Evolutionary conservation across 192 early-diverging fungal genomes (phyloP).

Genomic region (Linnemannia zychae): DNA sequence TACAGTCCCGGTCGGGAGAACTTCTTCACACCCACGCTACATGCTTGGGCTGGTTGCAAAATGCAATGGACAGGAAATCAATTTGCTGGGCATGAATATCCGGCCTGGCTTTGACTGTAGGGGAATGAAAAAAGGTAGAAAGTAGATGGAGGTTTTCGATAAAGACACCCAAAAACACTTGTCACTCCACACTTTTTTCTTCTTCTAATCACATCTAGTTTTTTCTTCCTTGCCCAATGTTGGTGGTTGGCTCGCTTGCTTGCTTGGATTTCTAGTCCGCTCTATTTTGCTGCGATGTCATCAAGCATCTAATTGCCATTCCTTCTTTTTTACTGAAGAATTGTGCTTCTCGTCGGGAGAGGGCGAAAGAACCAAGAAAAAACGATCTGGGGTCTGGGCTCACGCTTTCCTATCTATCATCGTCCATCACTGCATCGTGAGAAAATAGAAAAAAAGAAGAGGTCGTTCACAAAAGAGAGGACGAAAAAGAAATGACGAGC

Average conservation of each 20-base stretch:
- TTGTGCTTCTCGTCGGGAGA: not conserved
- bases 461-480: not conserved
- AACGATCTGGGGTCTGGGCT: not conserved
- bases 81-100: constrained; percentile 3
- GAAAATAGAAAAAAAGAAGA: not conserved
- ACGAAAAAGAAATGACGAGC: not conserved
- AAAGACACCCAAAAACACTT: constrained; percentile 1
- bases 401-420: not conserved
- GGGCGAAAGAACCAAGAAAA: not conserved
- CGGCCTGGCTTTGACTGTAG: not conserved
- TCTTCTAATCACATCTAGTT: not conserved
- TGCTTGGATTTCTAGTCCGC: not conserved
- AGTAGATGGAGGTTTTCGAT: constrained; percentile 10
- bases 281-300: not conserved
- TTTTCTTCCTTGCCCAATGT: too few species aligned
- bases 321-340: not conserved
- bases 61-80: not conserved
- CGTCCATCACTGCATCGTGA: not conserved
- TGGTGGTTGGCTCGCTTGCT: too few species aligned
- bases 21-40: not conserved
- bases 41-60: not conserved
- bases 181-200: not conserved
- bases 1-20: not conserved
- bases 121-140: constrained; percentile 4
- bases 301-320: not conserved